phyloP scores from a whole-genome alignment of 768 basidiomycete genomes.

The Phylloporus rhodoxanthus region DNA sequence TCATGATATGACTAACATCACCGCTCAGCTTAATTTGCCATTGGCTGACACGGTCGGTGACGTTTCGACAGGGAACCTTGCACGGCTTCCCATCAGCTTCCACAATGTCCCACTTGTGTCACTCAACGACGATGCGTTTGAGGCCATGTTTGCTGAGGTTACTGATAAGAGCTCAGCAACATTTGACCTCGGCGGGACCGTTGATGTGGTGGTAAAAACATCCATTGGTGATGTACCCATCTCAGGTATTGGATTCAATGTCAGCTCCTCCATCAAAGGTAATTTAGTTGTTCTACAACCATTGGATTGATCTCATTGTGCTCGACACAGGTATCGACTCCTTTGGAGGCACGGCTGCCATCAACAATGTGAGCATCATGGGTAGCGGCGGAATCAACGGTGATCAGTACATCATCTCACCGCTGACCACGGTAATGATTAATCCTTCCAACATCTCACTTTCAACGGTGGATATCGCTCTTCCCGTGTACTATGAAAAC shows the following conservation, averaged over 20 bases:
- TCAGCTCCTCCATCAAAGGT: slow-evolving; percentile 53
- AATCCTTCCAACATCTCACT: slow-evolving; percentile 69
- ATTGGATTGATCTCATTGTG: background rate
- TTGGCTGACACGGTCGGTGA: slow-evolving; percentile 46
- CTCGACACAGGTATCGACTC: slow-evolving; percentile 45
- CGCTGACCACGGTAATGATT: slow-evolving; percentile 50
- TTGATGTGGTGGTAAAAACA: slow-evolving; percentile 55
- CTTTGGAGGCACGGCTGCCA: slow-evolving; percentile 47
- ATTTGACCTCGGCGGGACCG: slow-evolving; percentile 50
- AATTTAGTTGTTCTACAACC: slow-evolving; percentile 1
- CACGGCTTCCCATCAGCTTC: slow-evolving; percentile 53
- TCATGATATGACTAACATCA: background rate
- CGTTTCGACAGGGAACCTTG: slow-evolving; percentile 66
- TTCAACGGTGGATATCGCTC: slow-evolving; percentile 48
- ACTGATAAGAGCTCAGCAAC: slow-evolving; percentile 42
- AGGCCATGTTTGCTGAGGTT: slow-evolving; percentile 51
- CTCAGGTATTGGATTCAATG: slow-evolving; percentile 55
- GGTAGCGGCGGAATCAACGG: slow-evolving; percentile 65
- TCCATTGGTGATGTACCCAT: slow-evolving; percentile 64
- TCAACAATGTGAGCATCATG: slow-evolving; percentile 53
- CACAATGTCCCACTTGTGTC: slow-evolving; percentile 50
- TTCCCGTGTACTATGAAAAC: slow-evolving; percentile 54
- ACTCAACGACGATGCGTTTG: slow-evolving; percentile 49
- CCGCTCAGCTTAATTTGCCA: slow-evolving; percentile 46
- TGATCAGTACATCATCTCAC: slow-evolving; percentile 50